phyloP scores from a whole-genome alignment of 176 grass and related monocot species.

The Hyparrhenia diplandra region DNA sequence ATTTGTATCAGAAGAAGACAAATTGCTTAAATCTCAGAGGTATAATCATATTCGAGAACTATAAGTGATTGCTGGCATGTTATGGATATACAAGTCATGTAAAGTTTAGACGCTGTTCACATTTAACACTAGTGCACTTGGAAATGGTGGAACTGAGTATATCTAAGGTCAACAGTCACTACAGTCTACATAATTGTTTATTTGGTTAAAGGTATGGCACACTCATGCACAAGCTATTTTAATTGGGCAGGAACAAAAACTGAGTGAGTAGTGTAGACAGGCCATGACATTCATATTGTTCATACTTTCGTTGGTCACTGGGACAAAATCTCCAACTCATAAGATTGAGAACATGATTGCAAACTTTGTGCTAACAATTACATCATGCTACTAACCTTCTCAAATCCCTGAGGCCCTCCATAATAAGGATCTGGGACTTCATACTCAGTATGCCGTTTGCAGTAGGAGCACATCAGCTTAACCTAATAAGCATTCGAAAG shows the following conservation, averaged over 20 bases:
- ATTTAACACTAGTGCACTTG: background rate
- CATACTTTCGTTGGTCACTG: no score
- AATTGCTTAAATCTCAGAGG: background rate
- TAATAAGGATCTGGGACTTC: conserved; percentile 99
- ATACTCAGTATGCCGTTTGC: conserved; percentile 69
- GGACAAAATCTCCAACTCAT: background rate
- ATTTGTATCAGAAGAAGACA: background rate
- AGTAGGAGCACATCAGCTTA: conserved; percentile 96
- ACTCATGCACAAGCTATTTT: background rate
- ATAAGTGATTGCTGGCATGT: background rate
- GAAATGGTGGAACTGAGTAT: background rate
- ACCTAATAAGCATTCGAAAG: conserved; percentile 38
- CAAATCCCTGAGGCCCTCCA: conserved; percentile 87
- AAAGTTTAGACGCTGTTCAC: background rate
- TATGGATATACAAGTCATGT: background rate
- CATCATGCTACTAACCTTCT: conserved; percentile 50
- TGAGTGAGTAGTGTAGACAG: background rate
- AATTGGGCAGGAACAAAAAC: background rate
- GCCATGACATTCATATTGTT: background rate
- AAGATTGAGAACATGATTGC: background rate
- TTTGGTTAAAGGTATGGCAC: background rate
- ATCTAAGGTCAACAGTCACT: background rate
- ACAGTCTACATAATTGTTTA: background rate
- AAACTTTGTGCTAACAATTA: background rate
- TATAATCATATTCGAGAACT: background rate